These are phyloP conservation scores for Schizophyllum amplum DNA, from an alignment of 1,284 basidiomycete species.

Conservation along the genomic window DNA sequence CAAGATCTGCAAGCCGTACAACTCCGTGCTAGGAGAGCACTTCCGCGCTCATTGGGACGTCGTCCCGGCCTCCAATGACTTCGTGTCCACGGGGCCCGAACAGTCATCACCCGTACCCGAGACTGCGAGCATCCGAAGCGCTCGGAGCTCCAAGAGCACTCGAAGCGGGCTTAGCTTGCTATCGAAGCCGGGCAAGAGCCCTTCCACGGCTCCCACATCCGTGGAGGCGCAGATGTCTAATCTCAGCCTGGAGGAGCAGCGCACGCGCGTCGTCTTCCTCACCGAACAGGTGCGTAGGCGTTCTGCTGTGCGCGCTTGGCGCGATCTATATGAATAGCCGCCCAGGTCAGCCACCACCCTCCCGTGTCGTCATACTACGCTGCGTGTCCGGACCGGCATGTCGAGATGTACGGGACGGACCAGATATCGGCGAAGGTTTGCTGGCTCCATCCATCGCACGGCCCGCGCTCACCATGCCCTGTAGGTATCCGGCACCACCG, in stretches of 20 bases:
- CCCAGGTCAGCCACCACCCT: conserved; percentile 94
- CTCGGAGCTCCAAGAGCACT: conserved; percentile 47
- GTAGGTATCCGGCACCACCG: conserved; percentile 77
- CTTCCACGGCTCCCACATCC: conserved; percentile 28
- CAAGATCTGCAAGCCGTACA: conserved; percentile 93
- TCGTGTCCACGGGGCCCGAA: conserved; percentile 28
- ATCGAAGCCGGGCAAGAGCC: conserved; percentile 42
- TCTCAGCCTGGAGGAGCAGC: conserved; percentile 52
- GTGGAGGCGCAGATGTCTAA: conserved; percentile 34
- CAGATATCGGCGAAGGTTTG: conserved; percentile 69
- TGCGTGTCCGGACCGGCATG: conserved; percentile 63
- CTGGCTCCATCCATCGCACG: neutral
- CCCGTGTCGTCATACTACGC: conserved; percentile 88
- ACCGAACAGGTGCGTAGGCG: conserved; percentile 20
- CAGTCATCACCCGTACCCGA: conserved; percentile 31
- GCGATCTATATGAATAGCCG: conserved; percentile 43
- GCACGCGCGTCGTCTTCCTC: conserved; percentile 49
- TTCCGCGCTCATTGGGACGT: conserved; percentile 86
- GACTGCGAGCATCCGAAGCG: conserved; percentile 48
- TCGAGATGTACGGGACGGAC: conserved; percentile 77
- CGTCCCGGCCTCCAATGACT: conserved; percentile 39
- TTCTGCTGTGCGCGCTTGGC: neutral
- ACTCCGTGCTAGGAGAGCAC: conserved; percentile 89
- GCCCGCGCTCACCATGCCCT: too few species aligned
- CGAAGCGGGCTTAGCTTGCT: conserved; percentile 45